These are phyloP conservation scores for Arthrobotrys sinensis DNA, from an alignment of 2,329 filamentous ascomycete species.

Conservation along the genomic window DNA sequence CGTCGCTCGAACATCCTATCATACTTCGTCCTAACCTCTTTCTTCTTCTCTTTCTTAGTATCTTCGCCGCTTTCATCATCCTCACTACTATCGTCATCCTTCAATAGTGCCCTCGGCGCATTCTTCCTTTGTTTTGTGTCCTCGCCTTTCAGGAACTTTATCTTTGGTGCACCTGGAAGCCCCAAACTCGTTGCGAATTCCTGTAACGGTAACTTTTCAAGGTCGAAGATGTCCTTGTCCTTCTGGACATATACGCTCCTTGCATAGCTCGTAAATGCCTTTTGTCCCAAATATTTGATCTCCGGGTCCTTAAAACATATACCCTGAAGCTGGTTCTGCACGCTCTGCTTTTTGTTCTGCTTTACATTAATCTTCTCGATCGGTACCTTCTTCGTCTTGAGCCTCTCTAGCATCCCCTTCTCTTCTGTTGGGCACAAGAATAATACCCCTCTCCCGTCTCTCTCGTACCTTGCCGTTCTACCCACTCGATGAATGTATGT, in stretches of 20 bases:
- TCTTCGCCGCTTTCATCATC: conserved; percentile 71
- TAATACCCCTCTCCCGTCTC: conserved; percentile 86
- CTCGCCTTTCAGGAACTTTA: conserved; percentile 92
- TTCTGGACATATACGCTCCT: conserved; percentile 88
- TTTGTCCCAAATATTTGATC: conserved; percentile 94
- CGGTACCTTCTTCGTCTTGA: conserved; percentile 91
- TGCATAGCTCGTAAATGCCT: conserved; percentile 92
- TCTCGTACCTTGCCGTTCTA: conserved; percentile 92
- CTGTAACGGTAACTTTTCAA: conserved; percentile 86
- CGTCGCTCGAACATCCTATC: conserved; percentile 98
- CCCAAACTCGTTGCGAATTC: conserved; percentile 88
- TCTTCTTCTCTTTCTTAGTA: conserved; percentile 72
- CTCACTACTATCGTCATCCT: conserved; percentile 72
- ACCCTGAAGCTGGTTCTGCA: conserved; percentile 87
- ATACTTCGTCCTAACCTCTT: conserved; percentile 91
- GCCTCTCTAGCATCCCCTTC: conserved; percentile 85
- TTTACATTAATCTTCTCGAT: conserved; percentile 89
- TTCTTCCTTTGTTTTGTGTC: conserved; percentile 91
- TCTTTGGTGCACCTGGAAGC: conserved; percentile 89
- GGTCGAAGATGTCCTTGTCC: conserved; percentile 90
- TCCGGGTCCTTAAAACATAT: conserved; percentile 97
- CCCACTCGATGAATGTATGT: conserved; percentile 98
- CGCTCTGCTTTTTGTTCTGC: conserved; percentile 88
- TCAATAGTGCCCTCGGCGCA: conserved; percentile 78
- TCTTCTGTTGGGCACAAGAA: conserved; percentile 96